These are phyloP conservation scores for Dictyostelium brefeldianum DNA, from an alignment of 78 protist species.

Conservation along the genomic window DNA sequence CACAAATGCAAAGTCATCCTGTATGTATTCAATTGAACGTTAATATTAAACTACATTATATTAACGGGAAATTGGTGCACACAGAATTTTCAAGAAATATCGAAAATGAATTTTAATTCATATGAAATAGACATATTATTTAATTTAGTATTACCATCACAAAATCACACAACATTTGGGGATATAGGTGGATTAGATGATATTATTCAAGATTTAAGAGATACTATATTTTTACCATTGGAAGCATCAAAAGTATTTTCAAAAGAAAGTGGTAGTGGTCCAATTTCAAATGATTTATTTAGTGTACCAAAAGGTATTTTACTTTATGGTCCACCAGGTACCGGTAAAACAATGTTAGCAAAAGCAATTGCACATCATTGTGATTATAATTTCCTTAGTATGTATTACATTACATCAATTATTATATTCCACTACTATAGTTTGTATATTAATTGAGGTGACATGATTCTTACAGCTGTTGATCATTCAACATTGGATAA, in stretches of 20 bases:
- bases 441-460: too few relatives aligned
- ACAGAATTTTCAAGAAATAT: not conserved
- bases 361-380: constrained; percentile 99
- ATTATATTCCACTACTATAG: constrained; percentile 86
- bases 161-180: constrained; percentile 98
- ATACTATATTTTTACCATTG: constrained; percentile 97
- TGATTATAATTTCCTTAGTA: constrained; percentile 98
- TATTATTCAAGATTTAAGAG: constrained; percentile 92
- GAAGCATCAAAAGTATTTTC: constrained; percentile 95
- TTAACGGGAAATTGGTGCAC: too few relatives aligned
- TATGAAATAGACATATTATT: not conserved
- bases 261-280: not conserved
- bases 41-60: too few relatives aligned
- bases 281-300: constrained; percentile 81
- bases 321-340: constrained; percentile 99
- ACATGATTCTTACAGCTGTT: too few relatives aligned
- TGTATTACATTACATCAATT: constrained; percentile 93
- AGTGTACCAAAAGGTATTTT: constrained; percentile 99
- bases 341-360: constrained; percentile 99
- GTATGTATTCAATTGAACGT: too few relatives aligned
- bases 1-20: too few relatives aligned
- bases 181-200: constrained; percentile 99
- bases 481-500: constrained; percentile 50
- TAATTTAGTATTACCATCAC: not conserved
- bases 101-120: not conserved